phyloP scores from a whole-genome alignment of 768 basidiomycete species.

The Suillus decipiens region DNA sequence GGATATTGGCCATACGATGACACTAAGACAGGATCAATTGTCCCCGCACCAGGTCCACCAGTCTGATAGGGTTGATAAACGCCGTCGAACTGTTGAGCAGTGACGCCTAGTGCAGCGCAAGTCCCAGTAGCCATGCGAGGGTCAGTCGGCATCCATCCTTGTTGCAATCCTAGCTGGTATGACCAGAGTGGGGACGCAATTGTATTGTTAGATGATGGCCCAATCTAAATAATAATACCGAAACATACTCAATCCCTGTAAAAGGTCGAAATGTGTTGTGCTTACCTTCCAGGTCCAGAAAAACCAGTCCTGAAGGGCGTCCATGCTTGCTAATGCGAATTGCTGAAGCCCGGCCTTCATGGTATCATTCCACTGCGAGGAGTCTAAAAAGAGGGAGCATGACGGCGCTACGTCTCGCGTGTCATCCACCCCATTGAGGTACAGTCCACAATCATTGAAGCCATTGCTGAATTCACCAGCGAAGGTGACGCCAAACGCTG shows the following conservation, averaged over 20 bases:
- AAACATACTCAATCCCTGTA: not conserved
- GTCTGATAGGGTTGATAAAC: constrained; percentile 67
- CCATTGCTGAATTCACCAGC: constrained; percentile 79
- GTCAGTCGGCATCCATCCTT: constrained; percentile 80
- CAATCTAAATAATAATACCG: constrained; percentile 42
- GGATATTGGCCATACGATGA: constrained; percentile 55
- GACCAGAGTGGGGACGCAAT: constrained; percentile 66
- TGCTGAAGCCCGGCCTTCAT: constrained; percentile 55
- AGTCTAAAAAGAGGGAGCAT: constrained; percentile 50
- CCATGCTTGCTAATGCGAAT: constrained; percentile 62
- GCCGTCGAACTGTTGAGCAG: constrained; percentile 48
- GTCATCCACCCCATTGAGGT: constrained; percentile 37
- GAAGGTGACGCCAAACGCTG: constrained; percentile 66
- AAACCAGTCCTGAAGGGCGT: constrained; percentile 67
- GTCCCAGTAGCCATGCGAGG: constrained; percentile 64
- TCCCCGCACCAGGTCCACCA: constrained; percentile 58
- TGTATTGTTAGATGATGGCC: constrained; percentile 52
- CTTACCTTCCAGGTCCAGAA: constrained; percentile 80
- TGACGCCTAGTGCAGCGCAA: constrained; percentile 57
- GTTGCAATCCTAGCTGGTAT: constrained; percentile 65
- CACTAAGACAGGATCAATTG: constrained; percentile 43
- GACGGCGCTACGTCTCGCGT: constrained; percentile 27
- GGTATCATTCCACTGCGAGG: constrained; percentile 51
- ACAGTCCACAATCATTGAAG: constrained; percentile 65
- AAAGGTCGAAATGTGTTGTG: constrained; percentile 3